These are phyloP conservation scores for Pseudozyma sp. DNA, from an alignment of 1,284 basidiomycete species.

Conservation along the genomic window DNA sequence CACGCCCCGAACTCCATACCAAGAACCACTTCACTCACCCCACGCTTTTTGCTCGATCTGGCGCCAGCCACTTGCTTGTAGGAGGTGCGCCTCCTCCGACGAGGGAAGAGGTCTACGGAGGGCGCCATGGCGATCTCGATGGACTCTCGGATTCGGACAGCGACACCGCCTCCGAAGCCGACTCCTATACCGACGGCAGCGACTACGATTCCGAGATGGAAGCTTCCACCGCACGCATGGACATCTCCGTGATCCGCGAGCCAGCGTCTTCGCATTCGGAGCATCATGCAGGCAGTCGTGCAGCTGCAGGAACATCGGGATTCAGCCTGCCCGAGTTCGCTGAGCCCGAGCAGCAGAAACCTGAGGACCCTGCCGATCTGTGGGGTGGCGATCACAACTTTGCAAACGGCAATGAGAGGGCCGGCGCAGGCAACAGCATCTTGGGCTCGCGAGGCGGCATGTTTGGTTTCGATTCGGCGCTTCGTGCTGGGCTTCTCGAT, in stretches of 20 bases:
- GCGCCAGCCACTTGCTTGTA: slow-evolving; percentile 45
- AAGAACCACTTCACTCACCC: slow-evolving; percentile 57
- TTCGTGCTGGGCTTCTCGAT: slow-evolving; percentile 35
- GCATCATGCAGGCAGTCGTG: slow-evolving; percentile 9
- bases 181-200: slow-evolving; percentile 35
- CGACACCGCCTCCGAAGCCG: slow-evolving; percentile 43
- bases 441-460: slow-evolving; percentile 45
- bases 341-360: slow-evolving; percentile 46
- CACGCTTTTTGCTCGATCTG: slow-evolving; percentile 52
- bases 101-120: slow-evolving; percentile 29
- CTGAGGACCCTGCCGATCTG: slow-evolving; percentile 46
- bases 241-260: slow-evolving; percentile 35
- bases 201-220: slow-evolving; percentile 44
- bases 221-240: slow-evolving; percentile 32
- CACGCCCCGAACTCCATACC: slow-evolving; percentile 38
- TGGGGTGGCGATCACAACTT: slow-evolving; percentile 50
- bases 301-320: slow-evolving; percentile 6
- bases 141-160: slow-evolving; percentile 35
- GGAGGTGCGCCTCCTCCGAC: slow-evolving; percentile 40
- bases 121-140: slow-evolving; percentile 21
- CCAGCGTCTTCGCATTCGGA: slow-evolving; percentile 1
- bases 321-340: slow-evolving; percentile 39
- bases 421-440: slow-evolving; percentile 47
- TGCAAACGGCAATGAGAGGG: slow-evolving; percentile 50
- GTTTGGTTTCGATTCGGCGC: slow-evolving; percentile 49